Evolutionary conservation across 2,329 filamentous ascomycete genomes (phyloP), one percentile per base, ranked within the genome.

Genomic region (Botryotinia globosa): DNA sequence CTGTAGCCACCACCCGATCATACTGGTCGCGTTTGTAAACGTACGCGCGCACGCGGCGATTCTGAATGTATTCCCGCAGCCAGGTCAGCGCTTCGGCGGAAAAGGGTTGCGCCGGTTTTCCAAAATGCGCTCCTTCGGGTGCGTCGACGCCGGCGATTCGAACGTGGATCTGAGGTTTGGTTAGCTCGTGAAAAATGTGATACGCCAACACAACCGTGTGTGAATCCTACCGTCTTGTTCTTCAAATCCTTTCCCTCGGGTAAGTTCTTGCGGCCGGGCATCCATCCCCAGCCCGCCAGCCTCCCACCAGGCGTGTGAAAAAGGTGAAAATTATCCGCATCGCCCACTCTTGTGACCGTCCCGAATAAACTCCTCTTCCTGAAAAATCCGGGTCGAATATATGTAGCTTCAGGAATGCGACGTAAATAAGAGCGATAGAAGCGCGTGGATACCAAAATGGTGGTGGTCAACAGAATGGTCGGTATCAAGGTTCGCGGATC

Each of bases 231-330:
- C 74, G 94, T 98, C 76, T 91, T 90, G 74, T 91, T 90, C 80
- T 88, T 93, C 74, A 97, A 83, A 44, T 89, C 87, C 80, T 87
- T 91, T 73, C 87, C 88, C 20, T 84, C 86, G 1, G 94, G 94
- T 10, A 97, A 87, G 73, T 83, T 90, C 79, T 94, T 86, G 81
- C 71, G 56, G 58, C 88, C 85, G 9, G 88, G 91, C 75, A 96
- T 80, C 94, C 93, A 97, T n/a, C 92, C 94, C 96, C 96, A 99
- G 70, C 96, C 96, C 18, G 91, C 87, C 69, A 94, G 82, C 76
- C 90, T 87, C 18, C 96, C 96, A n/a, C 95, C 95, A 0, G 96
- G 96, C 0, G 94, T 98, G 82, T 99, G 96, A 81, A 92, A 99
- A 65, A 99, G 82, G 77, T 96, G 92, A 81, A 99, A 98, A 80